A percentile compares a stretch with the other conserved stretches of the same genome.
Conservation (phyloP, 2,329 filamentous ascomycete genomes). For the Penicillium sp. region DNA sequence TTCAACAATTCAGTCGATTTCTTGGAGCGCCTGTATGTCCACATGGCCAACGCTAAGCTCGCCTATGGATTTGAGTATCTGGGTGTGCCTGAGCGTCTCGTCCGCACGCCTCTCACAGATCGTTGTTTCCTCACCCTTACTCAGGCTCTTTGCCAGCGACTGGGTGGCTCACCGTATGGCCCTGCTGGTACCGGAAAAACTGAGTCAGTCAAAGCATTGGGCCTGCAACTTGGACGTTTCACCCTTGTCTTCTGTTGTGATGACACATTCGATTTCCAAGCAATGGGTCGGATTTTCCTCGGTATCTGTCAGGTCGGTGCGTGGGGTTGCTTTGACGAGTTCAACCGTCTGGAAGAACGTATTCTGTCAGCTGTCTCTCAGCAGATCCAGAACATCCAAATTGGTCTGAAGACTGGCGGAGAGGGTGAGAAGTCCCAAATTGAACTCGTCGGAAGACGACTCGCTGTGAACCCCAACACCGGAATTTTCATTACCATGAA, state of each 20-base stretch:
- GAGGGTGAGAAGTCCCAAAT: conserved; percentile 85
- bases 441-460: conserved; percentile 85
- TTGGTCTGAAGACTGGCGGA: conserved; percentile 81
- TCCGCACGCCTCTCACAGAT: conserved; percentile 94
- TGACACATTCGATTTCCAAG: conserved; percentile 99
- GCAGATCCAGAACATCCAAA: conserved; percentile 98
- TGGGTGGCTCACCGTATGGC: conserved; percentile 95
- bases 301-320: conserved; percentile 98
- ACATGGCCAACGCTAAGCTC: conserved; percentile 94
- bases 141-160: conserved; percentile 87
- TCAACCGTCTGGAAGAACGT: conserved; percentile 96
- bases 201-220: conserved; percentile 96
- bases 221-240: conserved; percentile 93
- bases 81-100: conserved; percentile 91
- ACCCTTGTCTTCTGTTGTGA: conserved; percentile 99
- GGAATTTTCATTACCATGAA: conserved; percentile 99
- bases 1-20: conserved; percentile 80
- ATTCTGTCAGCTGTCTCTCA: conserved; percentile 98
- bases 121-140: conserved; percentile 97
- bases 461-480: conserved; percentile 86
- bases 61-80: conserved; percentile 98
- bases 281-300: conserved; percentile 98
- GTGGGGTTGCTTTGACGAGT: conserved; percentile 99
- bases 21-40: conserved; percentile 77
- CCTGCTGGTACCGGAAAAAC: conserved; percentile 98